These are phyloP conservation scores for Cenococcum geophilum DNA, from an alignment of 495 filamentous ascomycete genomes.

Conservation along the genomic window DNA sequence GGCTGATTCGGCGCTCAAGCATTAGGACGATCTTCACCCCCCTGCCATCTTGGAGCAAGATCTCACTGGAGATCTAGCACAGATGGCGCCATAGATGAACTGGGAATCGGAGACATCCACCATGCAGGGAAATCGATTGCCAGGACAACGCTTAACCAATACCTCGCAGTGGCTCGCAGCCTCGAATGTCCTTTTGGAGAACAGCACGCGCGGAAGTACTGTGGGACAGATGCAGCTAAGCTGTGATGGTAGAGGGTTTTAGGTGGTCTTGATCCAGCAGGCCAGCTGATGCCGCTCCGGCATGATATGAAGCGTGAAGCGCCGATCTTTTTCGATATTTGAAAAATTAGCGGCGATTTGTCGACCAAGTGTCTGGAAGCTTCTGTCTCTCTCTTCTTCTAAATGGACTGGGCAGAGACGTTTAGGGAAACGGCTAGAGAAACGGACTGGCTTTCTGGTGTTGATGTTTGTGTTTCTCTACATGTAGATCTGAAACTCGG, in stretches of 20 bases:
- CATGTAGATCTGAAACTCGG: too few species aligned
- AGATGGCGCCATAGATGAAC: background rate
- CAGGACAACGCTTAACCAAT: background rate
- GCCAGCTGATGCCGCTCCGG: too few species aligned
- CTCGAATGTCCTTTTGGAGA: background rate
- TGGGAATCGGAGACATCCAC: background rate
- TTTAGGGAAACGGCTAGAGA: too few species aligned
- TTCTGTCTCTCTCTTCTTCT: too few species aligned
- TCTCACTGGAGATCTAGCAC: constrained; percentile 4
- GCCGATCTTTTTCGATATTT: too few species aligned
- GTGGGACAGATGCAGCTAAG: background rate
- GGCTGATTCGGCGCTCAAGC: background rate
- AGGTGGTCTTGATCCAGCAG: background rate
- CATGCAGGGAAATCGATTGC: constrained; percentile 1
- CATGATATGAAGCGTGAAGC: too few species aligned
- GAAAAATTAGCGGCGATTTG: too few species aligned
- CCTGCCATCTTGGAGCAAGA: background rate
- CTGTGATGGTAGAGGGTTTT: background rate
- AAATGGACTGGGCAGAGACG: too few species aligned
- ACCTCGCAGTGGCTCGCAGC: background rate
- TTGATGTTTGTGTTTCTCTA: too few species aligned
- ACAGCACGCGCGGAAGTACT: background rate
- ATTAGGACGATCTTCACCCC: background rate
- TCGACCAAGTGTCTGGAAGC: too few species aligned
- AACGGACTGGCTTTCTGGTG: too few species aligned